Percentiles rank a stretch among this genome's conserved stretches.
Conservation (phyloP, 2,329 filamentous ascomycete genomes). For the Parastagonospora nodorum region DNA sequence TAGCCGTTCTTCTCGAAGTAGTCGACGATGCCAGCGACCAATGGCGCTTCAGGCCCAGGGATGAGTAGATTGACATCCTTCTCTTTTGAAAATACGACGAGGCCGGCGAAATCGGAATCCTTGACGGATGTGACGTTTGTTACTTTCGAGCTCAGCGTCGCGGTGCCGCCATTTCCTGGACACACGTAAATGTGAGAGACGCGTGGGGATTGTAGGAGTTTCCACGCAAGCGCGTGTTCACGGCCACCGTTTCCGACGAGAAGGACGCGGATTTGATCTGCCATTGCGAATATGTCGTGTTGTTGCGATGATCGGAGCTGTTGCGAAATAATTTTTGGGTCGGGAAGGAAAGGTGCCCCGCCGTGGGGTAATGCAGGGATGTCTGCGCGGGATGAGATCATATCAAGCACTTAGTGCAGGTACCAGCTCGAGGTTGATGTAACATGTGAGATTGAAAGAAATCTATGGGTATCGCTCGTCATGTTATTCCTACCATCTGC, state of each 20-base stretch:
- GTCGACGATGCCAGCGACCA: constrained; percentile 87
- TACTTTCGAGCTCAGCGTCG: constrained; percentile 57
- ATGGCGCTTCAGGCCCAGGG: constrained; percentile 89
- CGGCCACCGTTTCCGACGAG: constrained; percentile 92
- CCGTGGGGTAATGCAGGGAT: constrained; percentile 26
- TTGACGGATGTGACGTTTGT: constrained; percentile 72
- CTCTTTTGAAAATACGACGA: constrained; percentile 75
- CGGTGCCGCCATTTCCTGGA: constrained; percentile 80
- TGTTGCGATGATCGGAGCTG: constrained; percentile 4
- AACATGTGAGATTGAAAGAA: not conserved
- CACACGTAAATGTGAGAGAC: constrained; percentile 75
- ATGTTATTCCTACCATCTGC: not conserved
- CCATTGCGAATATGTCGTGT: constrained; percentile 22
- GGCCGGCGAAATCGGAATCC: constrained; percentile 75
- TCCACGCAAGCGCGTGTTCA: constrained; percentile 95
- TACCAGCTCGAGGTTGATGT: not conserved
- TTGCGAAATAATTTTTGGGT: constrained; percentile 21
- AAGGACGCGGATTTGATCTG: constrained; percentile 59
- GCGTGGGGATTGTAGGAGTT: constrained; percentile 78
- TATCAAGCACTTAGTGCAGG: not conserved
- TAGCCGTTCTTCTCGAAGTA: constrained; percentile 68
- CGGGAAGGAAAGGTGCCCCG: constrained; percentile 12
- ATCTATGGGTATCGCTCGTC: constrained; percentile 4
- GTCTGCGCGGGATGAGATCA: constrained; percentile 9
- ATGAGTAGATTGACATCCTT: constrained; percentile 81